Percentiles rank a stretch among this genome's conserved stretches.
Conservation (phyloP, 768 basidiomycete species). For the Pluteus cervinus region DNA sequence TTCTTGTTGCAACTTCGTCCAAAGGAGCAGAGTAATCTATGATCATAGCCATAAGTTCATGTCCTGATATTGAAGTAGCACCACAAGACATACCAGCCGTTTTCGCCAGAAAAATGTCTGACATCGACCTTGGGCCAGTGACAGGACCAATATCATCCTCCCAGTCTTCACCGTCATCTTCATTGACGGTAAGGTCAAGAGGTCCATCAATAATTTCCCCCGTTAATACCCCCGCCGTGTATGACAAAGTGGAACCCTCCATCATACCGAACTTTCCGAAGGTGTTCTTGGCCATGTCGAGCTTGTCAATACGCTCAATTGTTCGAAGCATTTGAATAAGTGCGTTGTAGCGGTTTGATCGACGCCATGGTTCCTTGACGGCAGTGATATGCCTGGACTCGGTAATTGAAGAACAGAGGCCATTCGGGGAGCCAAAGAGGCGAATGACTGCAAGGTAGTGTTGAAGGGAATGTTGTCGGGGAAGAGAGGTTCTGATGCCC, state of each 20-base stretch:
- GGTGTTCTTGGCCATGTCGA: constrained; percentile 11
- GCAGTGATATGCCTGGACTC: constrained; percentile 25
- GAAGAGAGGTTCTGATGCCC: constrained; percentile 17
- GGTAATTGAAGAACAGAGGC: constrained; percentile 25
- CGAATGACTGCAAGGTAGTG: constrained; percentile 16
- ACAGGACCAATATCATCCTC: too few species aligned
- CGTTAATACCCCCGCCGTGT: constrained; percentile 3
- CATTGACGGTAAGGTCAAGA: too few species aligned
- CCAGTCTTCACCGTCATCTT: constrained; percentile 7
- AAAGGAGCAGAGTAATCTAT: constrained; percentile 15
- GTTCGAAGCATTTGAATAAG: constrained; percentile 25
- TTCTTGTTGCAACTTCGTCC: constrained; percentile 8
- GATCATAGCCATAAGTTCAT: too few species aligned
- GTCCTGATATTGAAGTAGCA: constrained; percentile 4
- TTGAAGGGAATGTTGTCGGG: constrained; percentile 20
- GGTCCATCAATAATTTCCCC: background rate
- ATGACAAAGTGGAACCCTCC: constrained; percentile 12
- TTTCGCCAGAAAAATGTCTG: constrained; percentile 9
- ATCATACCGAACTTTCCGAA: constrained; percentile 6
- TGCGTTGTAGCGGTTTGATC: constrained; percentile 21
- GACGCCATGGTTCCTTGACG: constrained; percentile 27
- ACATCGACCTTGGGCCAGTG: constrained; percentile 5
- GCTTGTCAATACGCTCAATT: constrained; percentile 18
- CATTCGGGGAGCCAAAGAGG: constrained; percentile 21
- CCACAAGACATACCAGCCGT: constrained; percentile 5